Evolutionary conservation across 257 asterid genomes (phyloP), one percentile per base, ranked within the genome.

Genomic region (Salvia miltiorrhiza): DNA sequence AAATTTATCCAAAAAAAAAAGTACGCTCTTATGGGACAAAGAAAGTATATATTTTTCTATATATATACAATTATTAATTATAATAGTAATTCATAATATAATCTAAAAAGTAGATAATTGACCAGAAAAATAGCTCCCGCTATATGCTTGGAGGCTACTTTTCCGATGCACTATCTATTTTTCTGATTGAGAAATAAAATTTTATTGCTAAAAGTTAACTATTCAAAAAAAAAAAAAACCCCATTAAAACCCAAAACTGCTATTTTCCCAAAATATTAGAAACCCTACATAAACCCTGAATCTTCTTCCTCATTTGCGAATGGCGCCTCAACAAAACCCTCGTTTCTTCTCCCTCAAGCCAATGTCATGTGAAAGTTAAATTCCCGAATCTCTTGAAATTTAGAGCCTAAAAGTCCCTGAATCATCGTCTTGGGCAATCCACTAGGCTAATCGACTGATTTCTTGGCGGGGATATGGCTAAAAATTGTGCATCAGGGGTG

Each of bases 211-310:
- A n/a, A n/a, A n/a, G n/a, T n/a, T n/a, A n/a, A n/a, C n/a, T n/a
- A n/a, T n/a, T n/a, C n/a, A n/a, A n/a, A n/a, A n/a, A n/a, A n/a
- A n/a, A n/a, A 37, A 37, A 37, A 37, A 37, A 37, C 0, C 3
- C 30, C 3, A 2, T 30, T 4, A 7, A 7, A 47, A 6, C 8
- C 24, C 21, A 16, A 47, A 17, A 45, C 52, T 17, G 54, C 24
- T 10, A 47, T 47, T 47, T 66, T 85, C 83, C 41, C 87, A 1
- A 33, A 49, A 59, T 72, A 2, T 56, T 44, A 44, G 70, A 67
- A 83, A 83, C 88, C 88, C 85, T 80, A 83, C 81, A 65, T 80
- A 83, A 83, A 83, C 88, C 85, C 79, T 52, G 76, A 62, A 69
- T 44, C 45, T 43, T 6, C 30, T 69, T 58, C 26, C 59, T 50